Base-by-base conservation (phyloP, 495 filamentous ascomycete genomes). In the Podospora comata region DNA sequence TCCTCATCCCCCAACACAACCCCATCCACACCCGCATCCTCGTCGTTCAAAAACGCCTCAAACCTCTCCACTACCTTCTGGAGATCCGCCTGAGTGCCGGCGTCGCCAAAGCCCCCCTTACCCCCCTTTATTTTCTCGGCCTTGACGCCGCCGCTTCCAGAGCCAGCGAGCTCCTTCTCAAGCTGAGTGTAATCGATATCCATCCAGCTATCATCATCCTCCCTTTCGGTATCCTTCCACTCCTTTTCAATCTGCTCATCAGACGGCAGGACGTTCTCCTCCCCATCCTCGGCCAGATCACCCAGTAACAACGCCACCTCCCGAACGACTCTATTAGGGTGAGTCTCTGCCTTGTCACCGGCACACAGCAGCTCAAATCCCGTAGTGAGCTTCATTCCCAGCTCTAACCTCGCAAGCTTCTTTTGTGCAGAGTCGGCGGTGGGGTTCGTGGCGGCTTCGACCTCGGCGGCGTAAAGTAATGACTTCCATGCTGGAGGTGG, bases 131-230 rank as follows among this genome's bases (percentile, higher is more conserved):
- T 60, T 61, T 68, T 67, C 66, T 53, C 59, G 2, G 60, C 28
- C 16, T 48, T 48, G 7, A 11, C 15, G 39, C 15, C 15, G 9
- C 39, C 15, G 9, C 39, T 11, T 5, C 39, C 39, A 48, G 39
- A 48, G 1, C 81, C 76, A 34, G 78, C 70, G 3, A 99, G 81
- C 76, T 97, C 92, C 56, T 83, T 79, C 72, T 98, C 94, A 66
- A 99, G 91, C 63, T 96, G 93, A 27, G 89, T 83, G 73, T 91
- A 97, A 71, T 92, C 88, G 65, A 99, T 94, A 74, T 98, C 90
- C 67, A 99, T 80, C 95, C 95, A 99, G n/a, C 83, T 83, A 68
- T 98, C 96, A 71, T 91, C 85, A 67, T 99, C 96, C 34, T 92
- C 87, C 34, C 74, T 77, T 23, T 79, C 76, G 6, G 83, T 83